A percentile compares a stretch with the other conserved stretches of the same genome.
Conservation (phyloP, 2,329 filamentous ascomycete species). For the Calonectria leucothoes region DNA sequence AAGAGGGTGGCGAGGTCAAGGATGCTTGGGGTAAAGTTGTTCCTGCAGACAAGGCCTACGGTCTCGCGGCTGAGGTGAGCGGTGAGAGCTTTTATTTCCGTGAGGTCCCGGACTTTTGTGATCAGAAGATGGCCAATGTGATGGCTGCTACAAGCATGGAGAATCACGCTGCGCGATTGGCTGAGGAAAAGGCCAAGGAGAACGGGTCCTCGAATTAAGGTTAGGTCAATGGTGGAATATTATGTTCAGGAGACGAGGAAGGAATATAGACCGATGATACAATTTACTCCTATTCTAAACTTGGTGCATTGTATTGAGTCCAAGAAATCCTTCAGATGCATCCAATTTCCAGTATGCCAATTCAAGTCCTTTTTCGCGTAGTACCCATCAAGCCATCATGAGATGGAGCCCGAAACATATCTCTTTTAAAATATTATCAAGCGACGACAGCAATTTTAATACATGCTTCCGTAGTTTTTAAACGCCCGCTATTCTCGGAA, state of each 20-base stretch:
- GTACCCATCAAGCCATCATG: not conserved
- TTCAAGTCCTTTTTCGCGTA: too few species aligned
- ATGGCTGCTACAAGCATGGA: conserved; percentile 32
- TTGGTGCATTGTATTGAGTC: not conserved
- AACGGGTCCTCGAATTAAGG: not conserved
- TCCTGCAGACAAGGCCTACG: not conserved
- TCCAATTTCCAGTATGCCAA: not conserved
- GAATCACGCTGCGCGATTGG: not conserved
- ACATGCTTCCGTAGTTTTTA: not conserved
- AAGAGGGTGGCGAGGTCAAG: not conserved
- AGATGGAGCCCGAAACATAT: not conserved
- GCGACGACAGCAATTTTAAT: too few species aligned
- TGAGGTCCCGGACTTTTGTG: conserved; percentile 35
- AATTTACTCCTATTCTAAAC: not conserved
- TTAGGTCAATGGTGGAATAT: not conserved
- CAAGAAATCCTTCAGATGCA: not conserved
- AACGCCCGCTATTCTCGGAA: not conserved
- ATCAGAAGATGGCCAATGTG: conserved; percentile 37
- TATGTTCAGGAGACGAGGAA: not conserved
- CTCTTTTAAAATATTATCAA: too few species aligned
- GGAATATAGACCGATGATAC: not conserved
- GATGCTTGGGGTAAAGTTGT: conserved; percentile 4
- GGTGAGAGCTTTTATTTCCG: conserved; percentile 45
- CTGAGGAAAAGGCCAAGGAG: not conserved
- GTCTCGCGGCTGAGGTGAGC: conserved; percentile 11